A percentile compares a stretch with the other conserved stretches of the same genome.
These are phyloP conservation scores for Boletus subcaerulescens DNA, from an alignment of 768 basidiomycete species.

Conservation along the genomic window DNA sequence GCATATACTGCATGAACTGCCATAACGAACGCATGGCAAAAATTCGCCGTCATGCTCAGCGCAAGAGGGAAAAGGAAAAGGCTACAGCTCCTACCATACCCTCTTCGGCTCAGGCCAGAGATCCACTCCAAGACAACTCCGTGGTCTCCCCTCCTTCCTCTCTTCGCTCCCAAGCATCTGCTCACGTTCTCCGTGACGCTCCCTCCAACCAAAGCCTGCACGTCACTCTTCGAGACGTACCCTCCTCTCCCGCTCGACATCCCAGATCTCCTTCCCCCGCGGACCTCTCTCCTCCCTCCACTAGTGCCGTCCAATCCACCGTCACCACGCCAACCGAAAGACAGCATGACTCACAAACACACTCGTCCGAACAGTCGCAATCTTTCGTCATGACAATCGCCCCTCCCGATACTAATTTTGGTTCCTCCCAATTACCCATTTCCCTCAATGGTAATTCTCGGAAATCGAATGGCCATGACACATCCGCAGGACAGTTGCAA, in stretches of 20 bases:
- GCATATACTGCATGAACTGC: slow-evolving; percentile 98
- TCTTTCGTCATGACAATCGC: slow-evolving; percentile 44
- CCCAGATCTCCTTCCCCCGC: slow-evolving; percentile 14
- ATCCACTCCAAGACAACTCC: slow-evolving; percentile 36
- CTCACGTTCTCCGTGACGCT: slow-evolving; percentile 21
- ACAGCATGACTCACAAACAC: slow-evolving; percentile 6
- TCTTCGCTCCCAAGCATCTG: slow-evolving; percentile 22
- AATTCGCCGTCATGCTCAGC: slow-evolving; percentile 87
- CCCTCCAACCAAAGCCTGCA: slow-evolving; percentile 25
- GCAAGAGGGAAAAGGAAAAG: slow-evolving; percentile 67
- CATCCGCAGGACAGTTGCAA: slow-evolving; percentile 9
- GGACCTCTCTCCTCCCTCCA: slow-evolving; percentile 2
- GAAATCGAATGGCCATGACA: background rate
- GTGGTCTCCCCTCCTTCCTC: slow-evolving; percentile 32
- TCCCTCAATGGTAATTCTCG: slow-evolving; percentile 3
- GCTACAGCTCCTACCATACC: slow-evolving; percentile 27
- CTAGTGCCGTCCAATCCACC: background rate
- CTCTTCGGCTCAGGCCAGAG: slow-evolving; percentile 26
- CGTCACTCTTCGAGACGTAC: slow-evolving; percentile 7
- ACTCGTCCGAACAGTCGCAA: slow-evolving; percentile 29
- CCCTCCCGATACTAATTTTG: slow-evolving; percentile 31
- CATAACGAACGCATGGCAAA: slow-evolving; percentile 97
- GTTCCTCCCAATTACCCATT: slow-evolving; percentile 1
- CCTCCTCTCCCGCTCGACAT: slow-evolving; percentile 1
- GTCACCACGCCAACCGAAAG: slow-evolving; percentile 21